Percentiles rank a stretch among this genome's conserved stretches.
phyloP scores from a whole-genome alignment of 441 rosid genomes.

The Lepidium campestre region DNA sequence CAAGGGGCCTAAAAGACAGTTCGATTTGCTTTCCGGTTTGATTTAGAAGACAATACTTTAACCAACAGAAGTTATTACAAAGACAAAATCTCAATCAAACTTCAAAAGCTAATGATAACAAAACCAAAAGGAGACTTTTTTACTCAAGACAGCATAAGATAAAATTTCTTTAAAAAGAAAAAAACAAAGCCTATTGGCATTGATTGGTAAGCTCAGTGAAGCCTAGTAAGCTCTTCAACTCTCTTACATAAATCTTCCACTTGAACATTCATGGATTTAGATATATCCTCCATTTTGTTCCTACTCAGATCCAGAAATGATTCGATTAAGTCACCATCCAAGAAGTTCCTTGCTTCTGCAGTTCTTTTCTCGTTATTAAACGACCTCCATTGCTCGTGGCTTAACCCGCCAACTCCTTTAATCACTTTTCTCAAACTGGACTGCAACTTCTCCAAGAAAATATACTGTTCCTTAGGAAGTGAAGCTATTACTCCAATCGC shows the following conservation, averaged over 20 bases:
- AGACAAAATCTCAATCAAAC: slow-evolving; percentile 4
- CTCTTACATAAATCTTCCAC: slow-evolving; percentile 91
- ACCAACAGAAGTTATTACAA: not conserved
- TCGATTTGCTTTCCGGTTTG: not conserved
- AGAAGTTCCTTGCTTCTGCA: slow-evolving; percentile 67
- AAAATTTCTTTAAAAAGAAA: not conserved
- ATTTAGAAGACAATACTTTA: not conserved
- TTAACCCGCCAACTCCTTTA: slow-evolving; percentile 91
- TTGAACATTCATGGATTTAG: slow-evolving; percentile 59
- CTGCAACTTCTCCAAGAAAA: slow-evolving; percentile 83
- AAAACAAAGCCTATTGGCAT: not conserved
- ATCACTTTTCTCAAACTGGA: slow-evolving; percentile 77
- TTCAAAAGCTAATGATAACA: slow-evolving; percentile 3
- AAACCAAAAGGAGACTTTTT: slow-evolving; percentile 4
- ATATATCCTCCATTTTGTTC: slow-evolving; percentile 75
- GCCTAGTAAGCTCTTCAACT: slow-evolving; percentile 92
- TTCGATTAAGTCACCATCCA: slow-evolving; percentile 91
- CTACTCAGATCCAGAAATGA: slow-evolving; percentile 91
- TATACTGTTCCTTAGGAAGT: slow-evolving; percentile 74
- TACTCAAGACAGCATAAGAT: not conserved
- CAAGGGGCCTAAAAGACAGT: not conserved
- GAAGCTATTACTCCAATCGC: slow-evolving; percentile 95
- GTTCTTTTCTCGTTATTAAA: slow-evolving; percentile 88
- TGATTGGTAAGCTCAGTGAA: slow-evolving; percentile 48
- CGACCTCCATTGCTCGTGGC: slow-evolving; percentile 97